Evolutionary conservation across 352 stramenopile species (phyloP), one percentile per base, ranked within the genome.

Genomic region (Lagenidium sp.): DNA sequence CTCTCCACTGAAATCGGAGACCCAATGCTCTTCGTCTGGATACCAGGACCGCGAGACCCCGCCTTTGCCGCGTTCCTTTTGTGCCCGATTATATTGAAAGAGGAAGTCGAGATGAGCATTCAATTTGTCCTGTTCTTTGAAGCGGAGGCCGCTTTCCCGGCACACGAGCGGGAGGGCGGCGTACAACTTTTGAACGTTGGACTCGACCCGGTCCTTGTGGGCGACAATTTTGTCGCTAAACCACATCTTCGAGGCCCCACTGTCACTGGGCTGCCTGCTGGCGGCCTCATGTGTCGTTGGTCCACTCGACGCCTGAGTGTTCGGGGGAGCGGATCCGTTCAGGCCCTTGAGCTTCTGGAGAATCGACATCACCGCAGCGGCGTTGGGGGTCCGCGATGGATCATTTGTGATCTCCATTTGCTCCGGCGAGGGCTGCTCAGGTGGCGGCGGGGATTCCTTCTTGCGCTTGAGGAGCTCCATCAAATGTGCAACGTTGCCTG

Each of bases 151-250:
- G 47, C 81, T 93, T 36, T 85, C 78, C 21, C 75, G 65, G 43
- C 75, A 93, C 41, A 93, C 74, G 19, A 90, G 65, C 12, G 81
- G 81, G 32, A 93, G 54, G 13, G 71, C 81, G 4, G 76, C 78
- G 44, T 93, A 93, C n/a, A 93, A 46, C 38, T 85, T 87, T 45
- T 91, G 77, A 15, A 93, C 68, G 35, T 93, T 89, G 3, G 73
- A 84, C 55, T 90, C 81, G 19, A 93, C 76, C 16, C 81, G 75
- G 7, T 90, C 76, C 41, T 93, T 93, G 55, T 91, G 77, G 22
- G 65, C 55, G 16, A 87, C 69, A 31, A 90, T 65, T 53, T 83
- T 86, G 53, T 90, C 75, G 31, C 77, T 90, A 48, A 90, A 87
- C 74, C 74, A 90, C 75, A 90, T 86, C 24, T 74, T 68, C n/a